Evolutionary conservation across 257 asterid genomes (phyloP).

Genomic region (Solanum chilense): DNA sequence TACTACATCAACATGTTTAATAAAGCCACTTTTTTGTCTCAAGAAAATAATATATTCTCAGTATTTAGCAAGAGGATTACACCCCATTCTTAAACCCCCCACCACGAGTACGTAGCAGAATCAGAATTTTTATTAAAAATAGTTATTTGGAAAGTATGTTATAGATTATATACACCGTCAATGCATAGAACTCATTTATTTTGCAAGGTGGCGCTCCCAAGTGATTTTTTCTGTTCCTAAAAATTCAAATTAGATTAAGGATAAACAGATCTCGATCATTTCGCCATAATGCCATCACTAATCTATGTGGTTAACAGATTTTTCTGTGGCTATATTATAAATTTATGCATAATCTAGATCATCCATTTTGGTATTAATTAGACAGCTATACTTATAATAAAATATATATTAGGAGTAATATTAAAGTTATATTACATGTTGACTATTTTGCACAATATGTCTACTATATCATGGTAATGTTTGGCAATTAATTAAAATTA

Average conservation of each 20-base stretch:
- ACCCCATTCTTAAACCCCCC: background rate
- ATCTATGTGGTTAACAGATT: background rate
- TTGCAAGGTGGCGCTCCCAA: background rate
- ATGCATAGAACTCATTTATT: background rate
- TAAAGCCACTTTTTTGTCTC: background rate
- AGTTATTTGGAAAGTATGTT: background rate
- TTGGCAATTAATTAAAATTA: background rate
- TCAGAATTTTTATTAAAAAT: background rate
- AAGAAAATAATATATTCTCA: background rate
- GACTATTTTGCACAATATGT: background rate
- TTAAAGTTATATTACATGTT: background rate
- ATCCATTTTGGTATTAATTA: background rate
- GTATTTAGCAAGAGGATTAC: background rate
- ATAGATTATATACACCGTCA: background rate
- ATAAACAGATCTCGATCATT: too few species aligned
- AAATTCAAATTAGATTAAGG: fast-evolving
- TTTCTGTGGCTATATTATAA: background rate
- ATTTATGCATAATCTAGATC: background rate
- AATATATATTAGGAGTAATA: background rate
- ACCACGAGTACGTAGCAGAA: background rate
- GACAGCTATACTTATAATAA: background rate
- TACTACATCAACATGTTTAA: background rate
- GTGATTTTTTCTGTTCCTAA: background rate
- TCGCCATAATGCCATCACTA: too few species aligned
- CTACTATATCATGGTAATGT: background rate